These are phyloP conservation scores for Lantana camara DNA, from an alignment of 257 asterid genomes.

Conservation along the genomic window DNA sequence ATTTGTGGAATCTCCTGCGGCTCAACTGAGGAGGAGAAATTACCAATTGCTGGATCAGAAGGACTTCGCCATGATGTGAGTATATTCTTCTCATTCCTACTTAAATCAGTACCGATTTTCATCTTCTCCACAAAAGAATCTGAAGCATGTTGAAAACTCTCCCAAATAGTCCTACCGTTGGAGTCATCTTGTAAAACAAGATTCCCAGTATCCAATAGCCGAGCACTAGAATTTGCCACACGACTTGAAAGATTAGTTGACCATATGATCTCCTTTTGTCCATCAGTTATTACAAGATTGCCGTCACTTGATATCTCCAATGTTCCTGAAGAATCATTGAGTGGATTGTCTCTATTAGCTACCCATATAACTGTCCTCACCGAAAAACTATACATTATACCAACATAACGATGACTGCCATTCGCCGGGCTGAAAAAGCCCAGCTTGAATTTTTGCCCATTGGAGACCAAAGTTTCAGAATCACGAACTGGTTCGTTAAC, in stretches of 20 bases:
- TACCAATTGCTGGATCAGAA: slow-evolving; percentile 54
- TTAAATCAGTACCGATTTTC: slow-evolving; percentile 20
- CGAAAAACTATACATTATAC: slow-evolving; percentile 43
- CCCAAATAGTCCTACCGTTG: slow-evolving; percentile 15
- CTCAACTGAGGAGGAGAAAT: slow-evolving; percentile 31
- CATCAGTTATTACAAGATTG: slow-evolving; percentile 46
- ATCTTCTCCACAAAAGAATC: slow-evolving; percentile 21
- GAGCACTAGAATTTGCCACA: slow-evolving; percentile 28
- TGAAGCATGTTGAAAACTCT: slow-evolving; percentile 25
- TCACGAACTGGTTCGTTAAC: slow-evolving; percentile 33
- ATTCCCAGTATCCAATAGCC: slow-evolving; percentile 45
- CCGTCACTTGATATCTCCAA: slow-evolving; percentile 36
- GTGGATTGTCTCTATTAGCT: slow-evolving; percentile 53
- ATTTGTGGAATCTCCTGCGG: slow-evolving; percentile 1
- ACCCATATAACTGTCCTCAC: slow-evolving; percentile 53
- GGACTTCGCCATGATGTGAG: slow-evolving; percentile 51
- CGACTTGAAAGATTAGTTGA: slow-evolving; percentile 30
- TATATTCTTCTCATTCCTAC: slow-evolving; percentile 1
- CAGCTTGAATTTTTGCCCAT: slow-evolving; percentile 34
- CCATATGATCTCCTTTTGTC: slow-evolving; percentile 39
- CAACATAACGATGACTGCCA: slow-evolving; percentile 39
- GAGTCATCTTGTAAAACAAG: slow-evolving; percentile 27
- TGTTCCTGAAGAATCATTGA: slow-evolving; percentile 27
- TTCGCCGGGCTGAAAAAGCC: slow-evolving; percentile 53
- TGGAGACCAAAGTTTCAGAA: slow-evolving; percentile 42